These are phyloP conservation scores for Hericium rajendrae DNA, from an alignment of 768 basidiomycete genomes.

Conservation along the genomic window DNA sequence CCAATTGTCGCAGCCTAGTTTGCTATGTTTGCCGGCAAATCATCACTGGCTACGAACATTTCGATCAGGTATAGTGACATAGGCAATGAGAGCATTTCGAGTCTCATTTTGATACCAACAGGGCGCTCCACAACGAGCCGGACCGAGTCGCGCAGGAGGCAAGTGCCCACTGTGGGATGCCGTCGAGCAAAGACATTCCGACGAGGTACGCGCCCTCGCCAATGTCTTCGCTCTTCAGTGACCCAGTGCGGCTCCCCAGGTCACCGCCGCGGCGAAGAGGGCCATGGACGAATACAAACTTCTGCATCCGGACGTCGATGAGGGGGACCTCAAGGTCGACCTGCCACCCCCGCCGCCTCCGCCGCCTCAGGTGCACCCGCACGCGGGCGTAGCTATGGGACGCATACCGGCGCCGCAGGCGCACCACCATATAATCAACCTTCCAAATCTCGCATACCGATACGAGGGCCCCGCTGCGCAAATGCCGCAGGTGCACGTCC, in stretches of 20 bases:
- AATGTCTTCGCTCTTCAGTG: neutral
- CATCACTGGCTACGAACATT: constrained; percentile 73
- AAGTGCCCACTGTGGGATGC: constrained; percentile 66
- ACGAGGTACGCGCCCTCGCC: constrained; percentile 39
- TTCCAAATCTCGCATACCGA: neutral
- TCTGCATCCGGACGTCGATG: constrained; percentile 53
- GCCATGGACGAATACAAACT: constrained; percentile 55
- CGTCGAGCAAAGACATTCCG: constrained; percentile 52
- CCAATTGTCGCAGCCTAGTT: constrained; percentile 59
- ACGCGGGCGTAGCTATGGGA: neutral
- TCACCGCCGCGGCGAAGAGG: constrained; percentile 54
- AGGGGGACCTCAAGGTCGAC: constrained; percentile 55
- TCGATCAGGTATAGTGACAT: constrained; percentile 31
- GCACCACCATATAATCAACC: neutral
- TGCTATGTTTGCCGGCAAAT: constrained; percentile 79
- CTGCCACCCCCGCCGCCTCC: constrained; percentile 27
- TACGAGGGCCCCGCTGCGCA: neutral
- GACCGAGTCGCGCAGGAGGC: constrained; percentile 15
- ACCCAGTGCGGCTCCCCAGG: constrained; percentile 29
- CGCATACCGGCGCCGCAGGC: neutral
- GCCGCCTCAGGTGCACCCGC: neutral
- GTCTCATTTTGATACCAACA: neutral
- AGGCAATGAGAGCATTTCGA: neutral
- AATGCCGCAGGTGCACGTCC: neutral
- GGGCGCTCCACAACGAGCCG: neutral